These are phyloP conservation scores for Aspergillus terreus DNA, from an alignment of 2,329 filamentous ascomycete genomes.

Conservation along the genomic window DNA sequence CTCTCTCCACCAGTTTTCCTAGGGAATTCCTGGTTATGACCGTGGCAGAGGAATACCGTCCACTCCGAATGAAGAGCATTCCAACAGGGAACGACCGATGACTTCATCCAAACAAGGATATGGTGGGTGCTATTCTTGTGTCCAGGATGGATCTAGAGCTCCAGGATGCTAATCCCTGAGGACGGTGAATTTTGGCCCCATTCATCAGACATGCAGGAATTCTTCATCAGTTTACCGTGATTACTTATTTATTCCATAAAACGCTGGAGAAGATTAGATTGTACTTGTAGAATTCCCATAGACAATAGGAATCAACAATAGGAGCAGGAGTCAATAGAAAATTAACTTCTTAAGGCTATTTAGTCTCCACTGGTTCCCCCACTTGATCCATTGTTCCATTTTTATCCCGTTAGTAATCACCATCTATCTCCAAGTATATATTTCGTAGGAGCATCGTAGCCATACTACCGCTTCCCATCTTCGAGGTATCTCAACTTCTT, in stretches of 20 bases:
- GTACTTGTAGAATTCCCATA: too few species aligned
- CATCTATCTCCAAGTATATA: too few species aligned
- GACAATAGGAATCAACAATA: too few species aligned
- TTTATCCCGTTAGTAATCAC: too few species aligned
- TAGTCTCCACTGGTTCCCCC: too few species aligned
- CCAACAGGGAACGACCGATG: neutral
- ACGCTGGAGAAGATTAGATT: too few species aligned
- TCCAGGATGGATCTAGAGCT: neutral
- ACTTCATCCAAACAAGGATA: neutral
- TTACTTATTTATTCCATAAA: neutral
- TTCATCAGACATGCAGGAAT: neutral
- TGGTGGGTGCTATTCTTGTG: neutral
- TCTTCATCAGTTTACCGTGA: neutral
- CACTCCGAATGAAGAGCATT: neutral
- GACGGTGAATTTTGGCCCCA: neutral
- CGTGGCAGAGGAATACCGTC: neutral
- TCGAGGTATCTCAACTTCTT: neutral
- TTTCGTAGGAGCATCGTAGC: too few species aligned
- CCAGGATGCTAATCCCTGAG: constrained; percentile 4
- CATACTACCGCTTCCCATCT: too few species aligned
- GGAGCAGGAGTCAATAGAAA: too few species aligned
- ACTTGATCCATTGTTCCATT: too few species aligned
- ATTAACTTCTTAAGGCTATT: too few species aligned
- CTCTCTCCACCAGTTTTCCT: too few species aligned
- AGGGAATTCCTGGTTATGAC: neutral